A percentile compares a stretch with the other conserved stretches of the same genome.
These are phyloP conservation scores for Pseudocercospora vitis DNA, from an alignment of 2,329 filamentous ascomycete genomes.

Conservation along the genomic window DNA sequence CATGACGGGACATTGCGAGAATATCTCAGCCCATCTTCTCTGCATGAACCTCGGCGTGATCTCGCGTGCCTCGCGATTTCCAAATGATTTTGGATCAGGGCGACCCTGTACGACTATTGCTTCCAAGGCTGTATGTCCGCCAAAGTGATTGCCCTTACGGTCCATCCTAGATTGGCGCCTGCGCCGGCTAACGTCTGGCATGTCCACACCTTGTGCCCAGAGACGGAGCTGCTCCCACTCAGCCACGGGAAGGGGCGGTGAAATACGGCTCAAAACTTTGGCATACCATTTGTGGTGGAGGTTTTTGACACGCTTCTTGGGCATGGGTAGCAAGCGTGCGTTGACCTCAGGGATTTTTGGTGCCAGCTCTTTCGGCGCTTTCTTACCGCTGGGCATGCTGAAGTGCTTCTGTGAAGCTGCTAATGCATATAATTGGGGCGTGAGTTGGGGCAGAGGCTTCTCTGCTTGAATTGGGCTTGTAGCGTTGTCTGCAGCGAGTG, in stretches of 20 bases:
- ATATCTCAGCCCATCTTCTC: slow-evolving; percentile 46
- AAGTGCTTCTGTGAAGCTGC: slow-evolving; percentile 33
- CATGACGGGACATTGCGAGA: slow-evolving; percentile 46
- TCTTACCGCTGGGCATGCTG: slow-evolving; percentile 34
- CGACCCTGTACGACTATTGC: slow-evolving; percentile 17
- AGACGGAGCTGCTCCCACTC: slow-evolving; percentile 48
- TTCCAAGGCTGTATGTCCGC: slow-evolving; percentile 27
- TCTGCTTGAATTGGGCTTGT: background rate
- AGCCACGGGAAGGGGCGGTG: slow-evolving; percentile 46
- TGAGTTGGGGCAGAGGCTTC: slow-evolving; percentile 39
- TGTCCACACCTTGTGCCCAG: slow-evolving; percentile 37
- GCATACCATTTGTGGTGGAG: slow-evolving; percentile 47
- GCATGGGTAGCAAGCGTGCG: slow-evolving; percentile 49
- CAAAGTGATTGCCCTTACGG: slow-evolving; percentile 6
- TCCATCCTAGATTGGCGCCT: slow-evolving; percentile 12
- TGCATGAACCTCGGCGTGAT: slow-evolving; percentile 49
- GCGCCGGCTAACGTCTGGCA: slow-evolving; percentile 6
- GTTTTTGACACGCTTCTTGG: slow-evolving; percentile 46
- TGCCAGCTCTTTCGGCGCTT: slow-evolving; percentile 26
- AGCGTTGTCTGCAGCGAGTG: too few species aligned
- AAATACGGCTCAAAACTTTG: slow-evolving; percentile 42
- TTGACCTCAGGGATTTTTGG: slow-evolving; percentile 46
- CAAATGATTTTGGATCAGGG: slow-evolving; percentile 16
- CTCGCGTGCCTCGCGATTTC: slow-evolving; percentile 32
- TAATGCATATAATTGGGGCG: slow-evolving; percentile 35